Evolutionary conservation across 352 stramenopile species (phyloP).

Genomic region (Globisporangium nagaii): DNA sequence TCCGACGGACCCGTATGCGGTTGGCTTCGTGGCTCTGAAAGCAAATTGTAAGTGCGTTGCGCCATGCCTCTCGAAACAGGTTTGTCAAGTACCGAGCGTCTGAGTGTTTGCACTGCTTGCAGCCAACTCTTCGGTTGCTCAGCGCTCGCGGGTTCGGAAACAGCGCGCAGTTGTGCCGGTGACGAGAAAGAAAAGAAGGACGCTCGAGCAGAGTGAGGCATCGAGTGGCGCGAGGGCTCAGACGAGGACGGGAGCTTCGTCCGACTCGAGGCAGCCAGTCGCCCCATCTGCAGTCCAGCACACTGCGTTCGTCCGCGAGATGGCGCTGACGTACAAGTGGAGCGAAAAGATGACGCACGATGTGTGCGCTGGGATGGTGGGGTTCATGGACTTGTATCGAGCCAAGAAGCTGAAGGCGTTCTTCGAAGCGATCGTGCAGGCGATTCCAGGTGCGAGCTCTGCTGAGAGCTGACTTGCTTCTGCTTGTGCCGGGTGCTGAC

Average conservation of each 20-base stretch:
- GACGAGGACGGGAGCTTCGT: not conserved
- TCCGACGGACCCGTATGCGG: constrained; percentile 41
- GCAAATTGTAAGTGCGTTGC: constrained; percentile 25
- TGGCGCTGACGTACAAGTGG: constrained; percentile 29
- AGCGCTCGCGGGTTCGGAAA: not conserved
- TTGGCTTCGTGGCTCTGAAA: constrained; percentile 46
- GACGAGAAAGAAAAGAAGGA: constrained; percentile 4
- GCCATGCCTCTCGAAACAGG: not conserved
- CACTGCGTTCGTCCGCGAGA: constrained; percentile 28
- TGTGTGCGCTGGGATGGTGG: constrained; percentile 31
- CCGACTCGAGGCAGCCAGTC: not conserved
- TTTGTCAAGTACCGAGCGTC: not conserved
- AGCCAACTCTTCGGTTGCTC: not conserved
- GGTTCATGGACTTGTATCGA: constrained; percentile 34
- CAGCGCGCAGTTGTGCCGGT: not conserved
- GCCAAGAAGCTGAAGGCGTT: constrained; percentile 34
- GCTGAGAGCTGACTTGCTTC: not conserved
- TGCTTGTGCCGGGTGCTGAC: not conserved
- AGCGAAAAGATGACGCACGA: constrained; percentile 23
- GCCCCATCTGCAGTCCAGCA: constrained; percentile 9
- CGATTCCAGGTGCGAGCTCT: constrained; percentile 30
- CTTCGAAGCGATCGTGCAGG: constrained; percentile 23
- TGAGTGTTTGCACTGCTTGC: not conserved
- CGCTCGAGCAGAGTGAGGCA: not conserved
- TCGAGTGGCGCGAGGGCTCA: not conserved